Base-by-base conservation (phyloP, 371 early-diverging fungal genomes). In the Rozella allomycis region DNA sequence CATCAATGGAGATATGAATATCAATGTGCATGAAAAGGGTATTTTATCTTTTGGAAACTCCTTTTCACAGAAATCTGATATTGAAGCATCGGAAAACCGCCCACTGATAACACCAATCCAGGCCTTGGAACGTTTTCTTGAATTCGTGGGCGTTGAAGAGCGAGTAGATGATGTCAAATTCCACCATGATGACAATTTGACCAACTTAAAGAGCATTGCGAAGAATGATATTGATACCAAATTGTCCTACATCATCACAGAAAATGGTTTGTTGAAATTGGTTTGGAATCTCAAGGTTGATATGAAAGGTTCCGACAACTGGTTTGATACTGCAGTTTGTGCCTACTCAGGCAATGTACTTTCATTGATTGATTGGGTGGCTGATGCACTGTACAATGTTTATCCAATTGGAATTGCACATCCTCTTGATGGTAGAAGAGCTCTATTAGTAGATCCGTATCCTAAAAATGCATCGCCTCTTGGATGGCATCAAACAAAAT, bases 221-320 rank as follows among this genome's bases (percentile, higher is more conserved):
- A n/a, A n/a, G n/a, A n/a, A n/a, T n/a, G n/a, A n/a, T n/a, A n/a
- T n/a, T n/a, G n/a, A n/a, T n/a, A n/a, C n/a, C n/a, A n/a, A n/a
- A n/a, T n/a, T n/a, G n/a, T n/a, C n/a, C n/a, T n/a, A n/a, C n/a
- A n/a, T n/a, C n/a, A n/a, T n/a, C n/a, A n/a, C n/a, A n/a, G n/a
- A n/a, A n/a, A n/a, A n/a, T n/a, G n/a, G n/a, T n/a, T n/a, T n/a
- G n/a, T n/a, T n/a, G n/a, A n/a, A 49, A 20, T 61, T 72, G n/a
- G 78, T 81, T 21, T 90, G 84, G 74, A 84, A 82, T 41, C 40
- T 87, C 34, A 67, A 79, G 37, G 54, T 82, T n/a, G 82, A 88
- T 46, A 58, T 85, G 55, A 55, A 70, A 32, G 74, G 16, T 12
- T 5, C 9, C 13, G 28, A 81, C 44, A 68, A 82, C 52, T 88